Evolutionary conservation across 2,329 filamentous ascomycete genomes (phyloP).

Genomic region (Akanthomyces uredinophilus): DNA sequence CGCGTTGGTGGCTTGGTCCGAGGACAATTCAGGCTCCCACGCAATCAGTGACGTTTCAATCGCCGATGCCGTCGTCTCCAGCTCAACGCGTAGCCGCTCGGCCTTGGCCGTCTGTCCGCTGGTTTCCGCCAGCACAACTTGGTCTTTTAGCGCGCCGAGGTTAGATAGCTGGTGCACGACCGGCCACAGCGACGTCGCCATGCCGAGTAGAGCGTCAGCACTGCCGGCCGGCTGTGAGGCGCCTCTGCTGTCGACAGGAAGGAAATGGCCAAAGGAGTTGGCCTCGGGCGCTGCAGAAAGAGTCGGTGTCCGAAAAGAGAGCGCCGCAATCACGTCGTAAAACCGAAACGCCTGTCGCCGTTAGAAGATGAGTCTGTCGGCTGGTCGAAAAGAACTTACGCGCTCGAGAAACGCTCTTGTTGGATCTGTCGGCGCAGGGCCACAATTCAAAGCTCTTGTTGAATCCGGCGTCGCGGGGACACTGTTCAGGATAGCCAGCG

Average conservation of each 20-base stretch:
- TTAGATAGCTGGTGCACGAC: conserved; percentile 57
- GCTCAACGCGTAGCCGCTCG: conserved; percentile 44
- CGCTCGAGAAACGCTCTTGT: conserved; percentile 55
- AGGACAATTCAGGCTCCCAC: conserved; percentile 50
- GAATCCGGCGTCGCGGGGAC: conserved; percentile 40
- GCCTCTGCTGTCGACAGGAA: conserved; percentile 39
- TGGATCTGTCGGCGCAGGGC: conserved; percentile 39
- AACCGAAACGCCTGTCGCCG: conserved; percentile 53
- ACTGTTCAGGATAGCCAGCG: conserved; percentile 55
- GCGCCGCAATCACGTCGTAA: conserved; percentile 59
- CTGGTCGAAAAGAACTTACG: conserved; percentile 31
- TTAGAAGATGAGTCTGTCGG: neutral
- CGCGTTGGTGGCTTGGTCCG: neutral
- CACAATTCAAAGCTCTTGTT: conserved; percentile 47
- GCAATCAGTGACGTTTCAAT: conserved; percentile 51
- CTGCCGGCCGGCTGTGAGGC: conserved; percentile 44
- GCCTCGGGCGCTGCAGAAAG: conserved; percentile 46
- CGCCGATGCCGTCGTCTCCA: conserved; percentile 46
- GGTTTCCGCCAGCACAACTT: conserved; percentile 40
- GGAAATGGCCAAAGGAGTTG: conserved; percentile 41
- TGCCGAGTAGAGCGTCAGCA: conserved; percentile 55
- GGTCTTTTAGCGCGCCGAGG: conserved; percentile 47
- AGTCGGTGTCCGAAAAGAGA: conserved; percentile 56
- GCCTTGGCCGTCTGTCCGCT: conserved; percentile 30
- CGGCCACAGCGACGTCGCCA: conserved; percentile 59